A percentile compares a stretch with the other conserved stretches of the same genome.
phyloP scores from a whole-genome alignment of 768 basidiomycete genomes.

The Daedaleopsis sinensis region DNA sequence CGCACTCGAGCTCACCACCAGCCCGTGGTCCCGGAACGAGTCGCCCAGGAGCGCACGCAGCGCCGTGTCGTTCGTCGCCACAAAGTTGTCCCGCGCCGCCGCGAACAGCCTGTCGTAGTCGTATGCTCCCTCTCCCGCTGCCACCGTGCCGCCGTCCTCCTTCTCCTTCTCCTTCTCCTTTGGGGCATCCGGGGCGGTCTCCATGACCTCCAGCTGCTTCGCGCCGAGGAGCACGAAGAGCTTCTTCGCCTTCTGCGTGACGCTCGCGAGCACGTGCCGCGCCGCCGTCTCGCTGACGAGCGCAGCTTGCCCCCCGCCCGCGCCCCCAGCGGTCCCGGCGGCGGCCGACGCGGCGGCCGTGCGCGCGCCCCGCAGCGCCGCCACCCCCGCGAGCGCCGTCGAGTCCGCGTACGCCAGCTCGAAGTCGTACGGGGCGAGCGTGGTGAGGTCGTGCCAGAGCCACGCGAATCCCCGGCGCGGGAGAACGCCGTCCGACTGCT shows the following conservation, averaged over 20 bases:
- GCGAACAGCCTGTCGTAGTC: slow-evolving; percentile 72
- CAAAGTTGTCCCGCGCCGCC: slow-evolving; percentile 77
- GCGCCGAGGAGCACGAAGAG: slow-evolving; percentile 74
- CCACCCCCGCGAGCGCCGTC: slow-evolving; percentile 59
- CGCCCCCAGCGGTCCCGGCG: slow-evolving; percentile 36
- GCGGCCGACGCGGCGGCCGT: slow-evolving; percentile 15
- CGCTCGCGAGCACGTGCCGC: slow-evolving; percentile 80
- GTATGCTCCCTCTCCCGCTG: slow-evolving; percentile 54
- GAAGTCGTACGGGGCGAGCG: slow-evolving; percentile 78
- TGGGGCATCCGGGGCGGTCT: slow-evolving; percentile 5
- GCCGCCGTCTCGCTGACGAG: slow-evolving; percentile 77
- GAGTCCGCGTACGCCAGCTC: slow-evolving; percentile 73
- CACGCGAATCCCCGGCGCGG: slow-evolving; percentile 62
- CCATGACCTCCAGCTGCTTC: slow-evolving; percentile 66
- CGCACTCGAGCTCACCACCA: slow-evolving; percentile 63
- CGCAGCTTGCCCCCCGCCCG: slow-evolving; percentile 25
- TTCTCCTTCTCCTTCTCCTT: slow-evolving; percentile 13
- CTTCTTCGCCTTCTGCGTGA: slow-evolving; percentile 85
- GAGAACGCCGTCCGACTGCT: slow-evolving; percentile 9
- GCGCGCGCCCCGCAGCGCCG: slow-evolving; percentile 29
- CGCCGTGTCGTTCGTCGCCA: slow-evolving; percentile 87
- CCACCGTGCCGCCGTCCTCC: slow-evolving; percentile 19
- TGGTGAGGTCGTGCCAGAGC: slow-evolving; percentile 91
- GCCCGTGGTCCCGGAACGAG: slow-evolving; percentile 87
- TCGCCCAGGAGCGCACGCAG: slow-evolving; percentile 83